These are phyloP conservation scores for Ogataea pignaliae DNA, from an alignment of 805 yeast species.

Conservation along the genomic window DNA sequence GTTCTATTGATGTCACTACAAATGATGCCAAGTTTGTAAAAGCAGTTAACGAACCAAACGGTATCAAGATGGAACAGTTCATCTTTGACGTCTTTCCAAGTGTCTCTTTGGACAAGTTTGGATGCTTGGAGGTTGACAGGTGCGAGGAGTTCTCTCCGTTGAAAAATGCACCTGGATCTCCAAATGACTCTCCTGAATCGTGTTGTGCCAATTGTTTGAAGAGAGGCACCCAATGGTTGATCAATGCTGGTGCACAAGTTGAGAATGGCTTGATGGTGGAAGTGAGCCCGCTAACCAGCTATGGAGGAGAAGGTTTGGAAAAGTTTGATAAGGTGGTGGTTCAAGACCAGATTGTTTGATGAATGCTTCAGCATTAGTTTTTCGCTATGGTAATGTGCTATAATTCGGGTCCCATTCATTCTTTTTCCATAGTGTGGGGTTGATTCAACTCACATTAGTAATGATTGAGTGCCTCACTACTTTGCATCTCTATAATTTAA, in stretches of 20 bases:
- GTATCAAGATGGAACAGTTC: slow-evolving; percentile 92
- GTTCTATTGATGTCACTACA: slow-evolving; percentile 40
- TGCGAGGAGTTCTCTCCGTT: slow-evolving; percentile 86
- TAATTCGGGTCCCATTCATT: too few species aligned
- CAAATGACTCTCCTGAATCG: slow-evolving; percentile 79
- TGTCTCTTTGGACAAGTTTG: slow-evolving; percentile 67
- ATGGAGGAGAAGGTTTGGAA: slow-evolving; percentile 68
- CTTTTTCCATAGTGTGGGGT: too few species aligned
- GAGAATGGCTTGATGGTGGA: slow-evolving; percentile 50
- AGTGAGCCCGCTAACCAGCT: slow-evolving; percentile 71
- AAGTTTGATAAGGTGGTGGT: slow-evolving; percentile 22
- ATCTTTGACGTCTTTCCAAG: slow-evolving; percentile 93
- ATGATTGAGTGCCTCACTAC: too few species aligned
- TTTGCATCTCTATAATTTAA: too few species aligned
- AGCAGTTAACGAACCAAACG: slow-evolving; percentile 73
- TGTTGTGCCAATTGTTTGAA: slow-evolving; percentile 61
- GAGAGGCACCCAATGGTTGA: slow-evolving; percentile 72
- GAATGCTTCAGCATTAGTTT: background rate
- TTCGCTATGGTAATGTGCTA: background rate
- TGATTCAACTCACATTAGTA: too few species aligned
- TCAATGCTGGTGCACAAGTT: slow-evolving; percentile 24
- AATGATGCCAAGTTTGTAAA: slow-evolving; percentile 37
- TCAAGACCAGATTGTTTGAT: background rate
- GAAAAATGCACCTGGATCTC: slow-evolving; percentile 84
- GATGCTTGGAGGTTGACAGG: slow-evolving; percentile 88